Evolutionary conservation across 371 early-diverging fungal species (phyloP).

Genomic region (Blakeslea trispora): DNA sequence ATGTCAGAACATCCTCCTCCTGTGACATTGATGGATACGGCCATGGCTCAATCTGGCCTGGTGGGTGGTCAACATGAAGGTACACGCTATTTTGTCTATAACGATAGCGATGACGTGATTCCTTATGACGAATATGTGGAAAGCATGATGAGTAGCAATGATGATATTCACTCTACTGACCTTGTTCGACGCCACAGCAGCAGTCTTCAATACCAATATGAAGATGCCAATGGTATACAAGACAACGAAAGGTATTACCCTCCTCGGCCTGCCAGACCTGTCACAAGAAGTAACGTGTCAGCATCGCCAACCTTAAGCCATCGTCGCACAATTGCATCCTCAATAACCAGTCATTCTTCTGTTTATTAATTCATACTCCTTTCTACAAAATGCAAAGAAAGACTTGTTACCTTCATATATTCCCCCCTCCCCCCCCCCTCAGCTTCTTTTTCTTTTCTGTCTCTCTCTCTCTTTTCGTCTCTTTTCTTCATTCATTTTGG

Average conservation of each 20-base stretch:
- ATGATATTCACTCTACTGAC: constrained; percentile 20
- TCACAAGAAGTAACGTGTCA: constrained; percentile 10
- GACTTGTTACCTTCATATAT: neutral
- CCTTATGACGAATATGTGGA: constrained; percentile 24
- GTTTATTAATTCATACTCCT: neutral
- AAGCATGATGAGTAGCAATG: constrained; percentile 11
- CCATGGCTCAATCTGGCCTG: neutral
- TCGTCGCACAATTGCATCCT: neutral
- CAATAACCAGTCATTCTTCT: neutral
- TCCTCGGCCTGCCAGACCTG: constrained; percentile 15
- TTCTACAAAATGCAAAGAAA: neutral
- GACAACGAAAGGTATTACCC: constrained; percentile 11
- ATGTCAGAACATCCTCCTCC: constrained; percentile 17
- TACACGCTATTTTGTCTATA: constrained; percentile 17
- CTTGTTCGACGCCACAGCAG: constrained; percentile 11
- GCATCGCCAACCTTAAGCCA: constrained; percentile 1
- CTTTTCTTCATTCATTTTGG: neutral
- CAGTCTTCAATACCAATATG: constrained; percentile 2
- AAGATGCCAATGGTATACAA: constrained; percentile 4
- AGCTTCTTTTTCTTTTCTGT: neutral
- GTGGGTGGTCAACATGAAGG: neutral
- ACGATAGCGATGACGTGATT: constrained; percentile 21
- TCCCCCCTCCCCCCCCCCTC: no score
- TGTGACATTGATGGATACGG: constrained; percentile 17
- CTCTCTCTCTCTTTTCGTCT: neutral